Base-by-base conservation (phyloP, 768 basidiomycete genomes). In the Scleroderma bovista region DNA sequence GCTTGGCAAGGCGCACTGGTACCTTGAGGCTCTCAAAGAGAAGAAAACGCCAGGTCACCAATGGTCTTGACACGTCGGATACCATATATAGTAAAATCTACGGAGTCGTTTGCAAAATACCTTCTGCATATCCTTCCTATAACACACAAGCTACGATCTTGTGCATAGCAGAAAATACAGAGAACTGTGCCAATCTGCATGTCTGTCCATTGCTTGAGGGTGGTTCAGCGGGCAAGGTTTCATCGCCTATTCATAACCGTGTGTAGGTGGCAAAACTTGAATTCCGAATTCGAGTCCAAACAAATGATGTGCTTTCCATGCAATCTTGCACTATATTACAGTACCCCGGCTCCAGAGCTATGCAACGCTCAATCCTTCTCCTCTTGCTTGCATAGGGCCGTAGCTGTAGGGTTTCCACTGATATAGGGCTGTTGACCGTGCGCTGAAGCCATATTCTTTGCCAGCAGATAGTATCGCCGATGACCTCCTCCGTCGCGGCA, bases 1-100 rank as follows among this genome's bases (percentile, higher is more conserved):
- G 82, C 75, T 97, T 24, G 93, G 93, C 15, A 84, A 81, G 59
- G 93, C 91, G 10, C 79, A 92, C 57, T 70, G 70, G 50, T 95
- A 95, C 63, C 68, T 97, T 43, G 65, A 73, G 43, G 74, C 79
- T 4, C 64, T 84, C 37, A 66, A 68, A 47, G 55, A 39, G 20
- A 20, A 17, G 36, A 24, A 32, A 20, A 29, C 4, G 26, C 26
- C 26, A 29, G 9, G 26, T 29, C 26, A 9, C 26, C 4, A 29
- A n/a, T n/a, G n/a, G n/a, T n/a, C n/a, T n/a, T n/a, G n/a, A n/a
- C n/a, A n/a, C n/a, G n/a, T n/a, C n/a, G n/a, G n/a, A n/a, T n/a
- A n/a, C n/a, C n/a, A n/a, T n/a, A n/a, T n/a, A n/a, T n/a, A n/a
- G n/a, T n/a, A n/a, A n/a, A n/a, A n/a, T n/a, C n/a, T n/a, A n/a